Evolutionary conservation across 352 stramenopile genomes (phyloP).

Genomic region (Detonula confervacea): DNA sequence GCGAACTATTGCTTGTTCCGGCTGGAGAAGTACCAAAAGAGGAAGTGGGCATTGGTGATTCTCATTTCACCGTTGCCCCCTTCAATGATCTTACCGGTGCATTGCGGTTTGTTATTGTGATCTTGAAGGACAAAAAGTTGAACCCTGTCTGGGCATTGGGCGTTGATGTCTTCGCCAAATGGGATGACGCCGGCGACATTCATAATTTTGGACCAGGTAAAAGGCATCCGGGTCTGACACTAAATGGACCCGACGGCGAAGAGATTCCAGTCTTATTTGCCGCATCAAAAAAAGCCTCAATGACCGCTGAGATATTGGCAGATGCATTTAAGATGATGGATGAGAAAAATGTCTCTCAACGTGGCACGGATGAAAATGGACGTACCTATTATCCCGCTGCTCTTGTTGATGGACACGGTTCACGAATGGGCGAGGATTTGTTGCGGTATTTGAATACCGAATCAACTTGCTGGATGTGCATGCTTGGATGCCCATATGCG

Average conservation of each 20-base stretch:
- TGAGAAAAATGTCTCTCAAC: background rate
- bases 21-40: constrained; percentile 19
- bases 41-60: constrained; percentile 25
- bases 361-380: constrained; percentile 25
- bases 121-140: constrained; percentile 25
- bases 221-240: background rate
- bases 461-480: background rate
- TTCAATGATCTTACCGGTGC: constrained; percentile 22
- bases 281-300: background rate
- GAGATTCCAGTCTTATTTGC: constrained; percentile 10
- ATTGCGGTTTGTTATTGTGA: constrained; percentile 21
- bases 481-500: background rate
- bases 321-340: constrained; percentile 13
- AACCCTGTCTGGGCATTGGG: constrained; percentile 18
- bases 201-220: constrained; percentile 9
- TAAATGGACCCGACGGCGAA: constrained; percentile 5
- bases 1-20: constrained; percentile 29
- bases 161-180: constrained; percentile 32
- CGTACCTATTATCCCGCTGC: background rate
- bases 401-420: constrained; percentile 28
- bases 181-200: background rate
- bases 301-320: background rate
- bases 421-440: constrained; percentile 10
- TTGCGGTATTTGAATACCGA: constrained; percentile 4
- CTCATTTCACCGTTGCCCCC: constrained; percentile 29